These are phyloP conservation scores for Globisporangium megalacanthum DNA, from an alignment of 352 stramenopile genomes.

Conservation along the genomic window DNA sequence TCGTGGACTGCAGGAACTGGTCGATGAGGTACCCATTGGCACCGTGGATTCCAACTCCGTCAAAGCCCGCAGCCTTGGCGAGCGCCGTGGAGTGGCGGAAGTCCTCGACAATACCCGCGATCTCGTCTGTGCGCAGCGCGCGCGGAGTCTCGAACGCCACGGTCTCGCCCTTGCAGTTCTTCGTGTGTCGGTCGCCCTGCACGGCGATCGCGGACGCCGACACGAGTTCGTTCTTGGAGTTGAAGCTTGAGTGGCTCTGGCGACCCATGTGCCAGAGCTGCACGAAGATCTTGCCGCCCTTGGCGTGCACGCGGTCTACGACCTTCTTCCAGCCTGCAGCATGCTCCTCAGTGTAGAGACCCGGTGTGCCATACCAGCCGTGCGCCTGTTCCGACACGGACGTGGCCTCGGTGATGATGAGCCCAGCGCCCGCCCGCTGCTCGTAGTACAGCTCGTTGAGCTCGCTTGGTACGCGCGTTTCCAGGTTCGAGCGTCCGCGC, in stretches of 20 bases:
- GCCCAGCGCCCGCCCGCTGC: slow-evolving; percentile 6
- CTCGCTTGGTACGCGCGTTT: neutral
- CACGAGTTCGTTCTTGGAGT: slow-evolving; percentile 17
- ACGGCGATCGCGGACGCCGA: slow-evolving; percentile 11
- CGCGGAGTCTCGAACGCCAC: slow-evolving; percentile 6
- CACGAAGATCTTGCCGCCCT: slow-evolving; percentile 42
- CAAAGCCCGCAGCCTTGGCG: slow-evolving; percentile 47
- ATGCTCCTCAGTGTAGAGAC: slow-evolving; percentile 14
- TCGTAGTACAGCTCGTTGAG: slow-evolving; percentile 8
- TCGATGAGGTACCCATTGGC: slow-evolving; percentile 85
- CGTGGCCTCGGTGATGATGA: slow-evolving; percentile 8
- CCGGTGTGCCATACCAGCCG: slow-evolving; percentile 1
- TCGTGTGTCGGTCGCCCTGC: neutral
- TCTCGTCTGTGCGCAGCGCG: slow-evolving; percentile 11
- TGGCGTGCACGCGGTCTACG: slow-evolving; percentile 44
- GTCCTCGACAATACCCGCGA: slow-evolving; percentile 42
- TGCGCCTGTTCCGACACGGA: slow-evolving; percentile 10
- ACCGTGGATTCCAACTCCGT: slow-evolving; percentile 87
- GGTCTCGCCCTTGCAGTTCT: slow-evolving; percentile 3
- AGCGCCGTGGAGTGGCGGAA: slow-evolving; percentile 19
- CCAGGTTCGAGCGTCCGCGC: neutral
- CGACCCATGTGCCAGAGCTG: slow-evolving; percentile 72
- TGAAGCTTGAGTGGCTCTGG: slow-evolving; percentile 32
- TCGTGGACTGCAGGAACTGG: slow-evolving; percentile 52
- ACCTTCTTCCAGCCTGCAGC: slow-evolving; percentile 24